Conservation (phyloP, 1,284 basidiomycete species). For the Schizophyllum amplum region DNA sequence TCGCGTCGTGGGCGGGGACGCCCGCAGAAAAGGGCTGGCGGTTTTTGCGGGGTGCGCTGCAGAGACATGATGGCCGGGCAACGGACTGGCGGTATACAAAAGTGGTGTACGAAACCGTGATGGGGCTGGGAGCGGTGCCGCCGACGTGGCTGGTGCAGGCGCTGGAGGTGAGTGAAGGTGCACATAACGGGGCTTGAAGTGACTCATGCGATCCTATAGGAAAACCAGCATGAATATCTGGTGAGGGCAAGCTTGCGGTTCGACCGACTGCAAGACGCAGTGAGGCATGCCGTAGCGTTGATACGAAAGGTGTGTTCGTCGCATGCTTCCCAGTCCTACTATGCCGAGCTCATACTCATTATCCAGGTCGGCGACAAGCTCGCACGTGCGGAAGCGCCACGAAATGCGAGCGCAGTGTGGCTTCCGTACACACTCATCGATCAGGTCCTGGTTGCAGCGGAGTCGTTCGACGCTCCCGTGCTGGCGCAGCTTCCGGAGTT, state of each 20-base stretch:
- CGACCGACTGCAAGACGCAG: conserved; percentile 73
- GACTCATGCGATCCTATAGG: conserved; percentile 29
- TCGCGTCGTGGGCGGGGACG: conserved; percentile 78
- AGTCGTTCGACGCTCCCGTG: conserved; percentile 38
- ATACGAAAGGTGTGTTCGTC: conserved; percentile 53
- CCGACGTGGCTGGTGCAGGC: conserved; percentile 79
- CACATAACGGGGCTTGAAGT: neutral
- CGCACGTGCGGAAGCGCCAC: conserved; percentile 48
- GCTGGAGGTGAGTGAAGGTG: conserved; percentile 46
- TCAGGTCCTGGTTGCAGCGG: conserved; percentile 69
- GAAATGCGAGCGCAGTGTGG: conserved; percentile 58
- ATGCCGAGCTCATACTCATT: conserved; percentile 9
- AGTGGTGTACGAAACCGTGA: conserved; percentile 67
- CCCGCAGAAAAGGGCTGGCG: conserved; percentile 80
- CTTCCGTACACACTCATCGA: conserved; percentile 84
- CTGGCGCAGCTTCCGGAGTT: neutral
- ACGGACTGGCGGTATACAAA: conserved; percentile 73
- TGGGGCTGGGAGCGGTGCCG: conserved; percentile 58
- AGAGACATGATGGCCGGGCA: conserved; percentile 68
- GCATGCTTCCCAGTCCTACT: conserved; percentile 6
- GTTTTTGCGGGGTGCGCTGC: conserved; percentile 76
- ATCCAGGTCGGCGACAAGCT: conserved; percentile 41
- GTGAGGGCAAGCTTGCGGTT: conserved; percentile 68
- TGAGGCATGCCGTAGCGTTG: conserved; percentile 64
- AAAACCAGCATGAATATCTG: conserved; percentile 70